Base-by-base conservation (phyloP, 257 asterid genomes). In the Solanum paucissectum region DNA sequence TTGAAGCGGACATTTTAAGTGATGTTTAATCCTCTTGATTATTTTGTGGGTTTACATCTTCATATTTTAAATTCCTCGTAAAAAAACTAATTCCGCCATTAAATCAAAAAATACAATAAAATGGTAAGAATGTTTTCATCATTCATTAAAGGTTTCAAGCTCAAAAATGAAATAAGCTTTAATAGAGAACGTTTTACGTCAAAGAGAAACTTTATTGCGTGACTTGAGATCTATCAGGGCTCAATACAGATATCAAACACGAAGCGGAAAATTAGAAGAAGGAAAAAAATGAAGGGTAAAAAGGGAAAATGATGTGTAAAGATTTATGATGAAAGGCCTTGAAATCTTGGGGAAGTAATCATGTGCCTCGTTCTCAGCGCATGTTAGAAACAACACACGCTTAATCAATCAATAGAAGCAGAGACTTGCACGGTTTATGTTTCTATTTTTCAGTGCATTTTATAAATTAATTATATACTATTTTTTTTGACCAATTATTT, bases 331-430 rank as follows among this genome's bases (percentile, higher is more conserved):
- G 11, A 79, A 79, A 38, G 66, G 3, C 9, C 18, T 74, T 64
- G 40, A 75, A 83, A 85, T 87, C 82, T 27, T 85, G 90, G 82
- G 88, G 83, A 66, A 68, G 29, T 44, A 66, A 75, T 49, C 86
- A 81, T 79, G 87, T 83, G 87, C 81, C 90, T 88, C 87, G 21
- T 83, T 73, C 84, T 88, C 81, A 84, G 86, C 88, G 88, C 92
- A 88, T 87, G 88, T 83, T 88, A 69, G 86, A 83, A 86, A 37
- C 42, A 49, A 46, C 68, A 81, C 85, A 29, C 85, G 40, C 68
- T 81, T 46, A 81, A 82, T 82, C 85, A 82, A 52, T 10, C 42
- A 81, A 1, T 46, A 29, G 20, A 46, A 46, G 85, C 38, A 44
- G 16, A 79, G 66, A 27, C 85, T 79, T 79, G 66, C 69, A 49